Evolutionary conservation across 768 basidiomycete genomes (phyloP).

Genomic region (Nidularia sp.): DNA sequence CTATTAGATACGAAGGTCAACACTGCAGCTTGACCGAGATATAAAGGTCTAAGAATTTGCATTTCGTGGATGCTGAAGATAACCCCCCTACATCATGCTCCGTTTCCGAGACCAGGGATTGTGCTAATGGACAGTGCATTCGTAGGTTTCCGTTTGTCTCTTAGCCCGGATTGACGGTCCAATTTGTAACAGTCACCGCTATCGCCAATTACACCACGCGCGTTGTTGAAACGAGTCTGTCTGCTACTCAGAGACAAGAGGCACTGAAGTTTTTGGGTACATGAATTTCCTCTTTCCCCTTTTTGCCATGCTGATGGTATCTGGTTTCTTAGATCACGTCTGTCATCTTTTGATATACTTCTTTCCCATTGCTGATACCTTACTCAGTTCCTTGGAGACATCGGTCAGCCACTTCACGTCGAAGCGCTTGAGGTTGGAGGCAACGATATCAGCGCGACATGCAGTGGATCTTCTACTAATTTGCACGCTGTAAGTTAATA

Average conservation of each 20-base stretch:
- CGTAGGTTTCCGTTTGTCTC: slow-evolving; percentile 21
- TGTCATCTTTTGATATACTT: slow-evolving; percentile 1
- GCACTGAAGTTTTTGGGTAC: slow-evolving; percentile 50
- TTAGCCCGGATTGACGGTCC: background rate
- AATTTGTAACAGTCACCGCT: slow-evolving; percentile 35
- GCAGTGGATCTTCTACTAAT: slow-evolving; percentile 35
- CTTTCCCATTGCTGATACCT: background rate
- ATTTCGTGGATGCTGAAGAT: slow-evolving; percentile 52
- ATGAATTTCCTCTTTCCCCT: background rate
- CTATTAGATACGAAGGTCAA: background rate
- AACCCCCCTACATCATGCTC: slow-evolving; percentile 45
- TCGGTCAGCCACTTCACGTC: slow-evolving; percentile 46
- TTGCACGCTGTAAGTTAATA: slow-evolving; percentile 30
- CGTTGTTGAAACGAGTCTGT: slow-evolving; percentile 37
- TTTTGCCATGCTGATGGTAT: background rate
- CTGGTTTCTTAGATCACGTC: slow-evolving; percentile 23
- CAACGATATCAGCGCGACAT: slow-evolving; percentile 35
- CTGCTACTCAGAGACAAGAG: slow-evolving; percentile 38
- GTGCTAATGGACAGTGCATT: slow-evolving; percentile 31
- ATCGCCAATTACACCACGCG: slow-evolving; percentile 56
- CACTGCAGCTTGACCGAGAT: background rate
- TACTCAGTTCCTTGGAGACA: slow-evolving; percentile 40
- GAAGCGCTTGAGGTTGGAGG: slow-evolving; percentile 43
- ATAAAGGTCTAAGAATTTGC: slow-evolving; percentile 33
- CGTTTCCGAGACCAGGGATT: slow-evolving; percentile 42